These are phyloP conservation scores for Phytophthora quininea DNA, from an alignment of 352 stramenopile genomes.

Conservation along the genomic window DNA sequence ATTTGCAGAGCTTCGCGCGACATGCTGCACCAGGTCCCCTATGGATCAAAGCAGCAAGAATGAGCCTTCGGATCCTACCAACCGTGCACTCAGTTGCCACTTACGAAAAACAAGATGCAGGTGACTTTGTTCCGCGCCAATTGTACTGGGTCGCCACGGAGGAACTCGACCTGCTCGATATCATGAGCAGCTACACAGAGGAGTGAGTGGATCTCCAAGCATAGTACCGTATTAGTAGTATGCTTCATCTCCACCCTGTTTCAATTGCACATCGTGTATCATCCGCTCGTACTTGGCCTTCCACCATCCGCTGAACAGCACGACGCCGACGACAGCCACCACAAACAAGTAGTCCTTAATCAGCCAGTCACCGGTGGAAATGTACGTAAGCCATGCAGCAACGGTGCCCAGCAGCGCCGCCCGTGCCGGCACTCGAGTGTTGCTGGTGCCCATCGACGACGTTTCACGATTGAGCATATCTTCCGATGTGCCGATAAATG, in stretches of 20 bases:
- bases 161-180: conserved; percentile 60
- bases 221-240: neutral
- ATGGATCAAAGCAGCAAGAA: neutral
- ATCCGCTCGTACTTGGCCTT: conserved; percentile 63
- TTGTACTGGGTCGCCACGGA: conserved; percentile 54
- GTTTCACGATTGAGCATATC: conserved; percentile 20
- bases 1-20: conserved; percentile 58
- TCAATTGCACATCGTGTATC: conserved; percentile 31
- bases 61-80: neutral
- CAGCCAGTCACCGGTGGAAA: conserved; percentile 48
- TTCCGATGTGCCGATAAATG: neutral
- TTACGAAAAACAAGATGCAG: conserved; percentile 82
- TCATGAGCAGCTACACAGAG: conserved; percentile 25
- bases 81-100: conserved; percentile 4
- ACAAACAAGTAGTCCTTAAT: conserved; percentile 73
- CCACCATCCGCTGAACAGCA: conserved; percentile 59
- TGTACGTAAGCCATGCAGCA: conserved; percentile 62
- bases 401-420: conserved; percentile 49
- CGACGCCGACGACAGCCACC: conserved; percentile 50
- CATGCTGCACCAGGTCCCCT: conserved; percentile 71
- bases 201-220: neutral
- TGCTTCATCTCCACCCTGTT: conserved; percentile 10
- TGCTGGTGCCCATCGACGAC: conserved; percentile 20
- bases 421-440: conserved; percentile 32
- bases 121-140: conserved; percentile 69